A percentile compares a stretch with the other conserved stretches of the same genome.
These are phyloP conservation scores for Penicillium canariense DNA, from an alignment of 495 filamentous ascomycete genomes.

Conservation along the genomic window DNA sequence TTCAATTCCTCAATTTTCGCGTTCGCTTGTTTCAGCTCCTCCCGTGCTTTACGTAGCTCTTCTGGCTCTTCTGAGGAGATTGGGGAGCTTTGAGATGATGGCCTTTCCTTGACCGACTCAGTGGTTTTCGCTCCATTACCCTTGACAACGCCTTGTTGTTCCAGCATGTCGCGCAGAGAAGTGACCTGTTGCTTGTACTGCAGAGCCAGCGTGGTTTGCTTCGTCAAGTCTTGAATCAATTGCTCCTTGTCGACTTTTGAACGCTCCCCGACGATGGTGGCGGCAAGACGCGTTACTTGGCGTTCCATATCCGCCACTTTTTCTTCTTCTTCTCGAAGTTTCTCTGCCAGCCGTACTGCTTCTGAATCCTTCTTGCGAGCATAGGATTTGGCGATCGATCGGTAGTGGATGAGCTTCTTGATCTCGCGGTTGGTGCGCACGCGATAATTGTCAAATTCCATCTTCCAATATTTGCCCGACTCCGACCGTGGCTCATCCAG, in stretches of 20 bases:
- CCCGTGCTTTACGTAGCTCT: constrained; percentile 40
- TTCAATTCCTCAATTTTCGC: constrained; percentile 62
- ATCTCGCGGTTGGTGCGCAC: constrained; percentile 75
- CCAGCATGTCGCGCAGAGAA: constrained; percentile 54
- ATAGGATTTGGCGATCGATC: constrained; percentile 80
- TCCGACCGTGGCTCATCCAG: constrained; percentile 75
- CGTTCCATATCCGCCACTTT: constrained; percentile 53
- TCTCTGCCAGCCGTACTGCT: constrained; percentile 66
- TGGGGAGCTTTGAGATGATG: constrained; percentile 40
- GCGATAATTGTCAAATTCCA: constrained; percentile 80
- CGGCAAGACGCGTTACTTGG: constrained; percentile 59
- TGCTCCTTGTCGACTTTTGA: constrained; percentile 47
- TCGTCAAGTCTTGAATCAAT: constrained; percentile 57
- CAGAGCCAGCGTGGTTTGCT: constrained; percentile 64
- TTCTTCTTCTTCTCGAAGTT: constrained; percentile 62
- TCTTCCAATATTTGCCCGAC: constrained; percentile 93
- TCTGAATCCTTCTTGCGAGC: constrained; percentile 87
- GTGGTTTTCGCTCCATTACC: constrained; percentile 39
- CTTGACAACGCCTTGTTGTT: constrained; percentile 44
- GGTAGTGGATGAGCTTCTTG: constrained; percentile 74
- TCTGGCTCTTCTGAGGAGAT: constrained; percentile 42
- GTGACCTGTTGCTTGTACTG: constrained; percentile 68
- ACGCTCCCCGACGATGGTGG: constrained; percentile 49
- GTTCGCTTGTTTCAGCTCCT: constrained; percentile 56
- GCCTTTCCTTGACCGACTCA: constrained; percentile 46